phyloP scores from a whole-genome alignment of 306 rosid species.

The Prunus salicina region DNA sequence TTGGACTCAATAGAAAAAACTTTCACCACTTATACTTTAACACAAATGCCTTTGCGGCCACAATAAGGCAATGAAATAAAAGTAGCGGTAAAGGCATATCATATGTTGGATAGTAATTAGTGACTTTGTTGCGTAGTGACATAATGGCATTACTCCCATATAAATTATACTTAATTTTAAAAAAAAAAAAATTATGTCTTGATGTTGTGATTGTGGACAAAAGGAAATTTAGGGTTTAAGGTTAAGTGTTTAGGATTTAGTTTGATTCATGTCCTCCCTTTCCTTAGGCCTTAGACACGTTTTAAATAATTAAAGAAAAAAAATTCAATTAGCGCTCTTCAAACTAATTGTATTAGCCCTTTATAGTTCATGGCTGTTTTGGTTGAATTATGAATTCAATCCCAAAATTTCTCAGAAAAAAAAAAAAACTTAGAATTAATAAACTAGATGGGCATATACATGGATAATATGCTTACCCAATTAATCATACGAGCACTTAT shows the following conservation, averaged over 20 bases:
- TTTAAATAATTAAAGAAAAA: neutral
- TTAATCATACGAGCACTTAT: neutral
- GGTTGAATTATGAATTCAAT: too few species aligned
- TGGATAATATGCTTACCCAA: neutral
- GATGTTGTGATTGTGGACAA: too few species aligned
- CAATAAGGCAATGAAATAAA: conserved; percentile 10
- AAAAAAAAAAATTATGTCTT: neutral
- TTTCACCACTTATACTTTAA: neutral
- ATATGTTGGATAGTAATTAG: neutral
- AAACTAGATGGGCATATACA: neutral
- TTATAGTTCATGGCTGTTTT: too few species aligned
- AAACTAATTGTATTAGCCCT: neutral
- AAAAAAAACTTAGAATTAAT: neutral
- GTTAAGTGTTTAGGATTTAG: neutral
- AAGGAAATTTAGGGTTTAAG: too few species aligned
- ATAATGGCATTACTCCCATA: too few species aligned
- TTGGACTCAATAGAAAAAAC: neutral
- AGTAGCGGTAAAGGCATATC: neutral
- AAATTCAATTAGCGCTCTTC: neutral
- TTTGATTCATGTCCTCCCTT: neutral
- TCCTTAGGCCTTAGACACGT: neutral
- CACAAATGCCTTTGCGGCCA: conserved; percentile 15
- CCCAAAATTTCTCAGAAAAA: too few species aligned
- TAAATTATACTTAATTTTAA: too few species aligned
- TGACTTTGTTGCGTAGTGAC: neutral